Base-by-base conservation (phyloP, 2,329 filamentous ascomycete genomes). In the Colletotrichum scovillei region DNA sequence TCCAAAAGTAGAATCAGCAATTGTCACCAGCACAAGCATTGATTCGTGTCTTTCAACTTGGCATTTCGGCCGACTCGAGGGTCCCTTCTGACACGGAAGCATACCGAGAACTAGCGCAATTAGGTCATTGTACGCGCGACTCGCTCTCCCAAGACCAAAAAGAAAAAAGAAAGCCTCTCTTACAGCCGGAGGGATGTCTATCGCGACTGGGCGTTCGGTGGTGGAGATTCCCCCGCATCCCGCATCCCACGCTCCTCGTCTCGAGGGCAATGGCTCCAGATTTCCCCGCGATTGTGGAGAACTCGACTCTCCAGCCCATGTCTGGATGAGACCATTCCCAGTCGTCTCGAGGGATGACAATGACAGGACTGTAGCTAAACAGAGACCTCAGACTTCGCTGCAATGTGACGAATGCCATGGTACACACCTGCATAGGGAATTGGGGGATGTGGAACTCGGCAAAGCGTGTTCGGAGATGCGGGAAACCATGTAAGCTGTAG, bases 201-300 rank as follows among this genome's bases (percentile, higher is more conserved):
- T n/a, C 26, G 28, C 16, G 8, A 22, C 26, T 12, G 16, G 16
- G 19, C 9, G 19, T 14, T 16, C 19, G 4, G 9, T 60, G 30
- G 62, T 72, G 69, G 69, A 67, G 69, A 72, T 42, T 63, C 35
- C 69, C 69, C 63, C 69, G 63, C 69, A 67, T 49, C 68, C 68
- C 68, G 63, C 56, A 71, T 49, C 64, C 58, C 19, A 42, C 58
- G 11, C 42, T 53, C 28, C 35, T 69, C 69, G 69, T 63, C 69
- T 69, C 69, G 69, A 72, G 69, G 69, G 69, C 38, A 68, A 32
- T 19, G 16, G 16, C 38, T 55, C 58, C 42, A 32, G n/a, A 6
- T 19, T 72, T 49, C 57, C 64, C 69, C 69, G 69, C 69, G 64
- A 72, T 72, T 68, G 65, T 58, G 69, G 69, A 26, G 26, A 26